Percentiles rank a stretch among this genome's conserved stretches.
phyloP scores from a whole-genome alignment of 1,139 yeast genomes.

The Taiozyma sp. region DNA sequence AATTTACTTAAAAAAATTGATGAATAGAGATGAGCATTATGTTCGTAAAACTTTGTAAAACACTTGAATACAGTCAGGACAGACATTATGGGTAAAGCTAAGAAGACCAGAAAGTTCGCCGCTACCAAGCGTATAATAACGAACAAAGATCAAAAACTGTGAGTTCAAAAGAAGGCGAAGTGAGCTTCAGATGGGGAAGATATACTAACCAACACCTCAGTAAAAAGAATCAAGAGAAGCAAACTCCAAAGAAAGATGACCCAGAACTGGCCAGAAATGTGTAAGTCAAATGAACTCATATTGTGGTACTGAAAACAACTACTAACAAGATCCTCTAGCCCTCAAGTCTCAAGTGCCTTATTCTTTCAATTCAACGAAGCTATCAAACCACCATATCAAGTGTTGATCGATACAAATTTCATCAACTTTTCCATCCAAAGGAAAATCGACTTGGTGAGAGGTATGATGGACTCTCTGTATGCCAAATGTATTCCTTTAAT shows the following conservation, averaged over 20 bases:
- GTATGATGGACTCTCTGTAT: conserved; percentile 91
- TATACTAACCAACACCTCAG: conserved; percentile 15
- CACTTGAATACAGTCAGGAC: neutral
- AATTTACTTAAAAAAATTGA: neutral
- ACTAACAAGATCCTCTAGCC: conserved; percentile 27
- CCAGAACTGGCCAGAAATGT: conserved; percentile 78
- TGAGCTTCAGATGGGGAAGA: neutral
- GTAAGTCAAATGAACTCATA: conserved; percentile 12
- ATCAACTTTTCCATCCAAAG: conserved; percentile 94
- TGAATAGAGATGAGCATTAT: neutral
- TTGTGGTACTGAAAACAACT: too few relatives aligned
- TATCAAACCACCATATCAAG: conserved; percentile 95
- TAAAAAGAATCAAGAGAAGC: conserved; percentile 33
- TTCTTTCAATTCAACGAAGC: conserved; percentile 94
- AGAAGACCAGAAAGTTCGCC: conserved; percentile 96
- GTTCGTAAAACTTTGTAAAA: neutral
- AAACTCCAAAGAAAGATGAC: conserved; percentile 41
- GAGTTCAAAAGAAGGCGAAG: conserved; percentile 15
- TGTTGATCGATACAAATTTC: conserved; percentile 91
- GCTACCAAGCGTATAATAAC: conserved; percentile 76
- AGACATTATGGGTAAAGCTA: conserved; percentile 84
- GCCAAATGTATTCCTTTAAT: conserved; percentile 95
- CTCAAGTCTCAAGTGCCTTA: conserved; percentile 93
- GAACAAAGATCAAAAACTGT: conserved; percentile 65
- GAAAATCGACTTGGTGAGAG: conserved; percentile 86